A percentile compares a stretch with the other conserved stretches of the same genome.
phyloP scores from a whole-genome alignment of 2,329 filamentous ascomycete species.

The Talaromyces sp. region DNA sequence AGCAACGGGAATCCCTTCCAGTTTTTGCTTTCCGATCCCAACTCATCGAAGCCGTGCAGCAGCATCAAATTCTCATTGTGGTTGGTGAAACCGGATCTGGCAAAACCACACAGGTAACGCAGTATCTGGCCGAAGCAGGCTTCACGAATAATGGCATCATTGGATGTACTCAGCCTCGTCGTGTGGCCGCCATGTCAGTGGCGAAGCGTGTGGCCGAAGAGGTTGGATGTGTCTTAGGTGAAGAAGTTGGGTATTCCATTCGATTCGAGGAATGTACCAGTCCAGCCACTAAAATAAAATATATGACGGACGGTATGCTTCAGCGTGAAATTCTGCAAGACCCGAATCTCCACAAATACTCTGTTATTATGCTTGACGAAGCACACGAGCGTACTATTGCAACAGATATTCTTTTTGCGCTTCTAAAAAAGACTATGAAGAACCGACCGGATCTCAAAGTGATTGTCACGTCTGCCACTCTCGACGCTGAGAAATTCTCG shows the following conservation, averaged over 20 bases:
- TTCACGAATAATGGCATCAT: conserved; percentile 85
- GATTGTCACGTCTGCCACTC: conserved; percentile 92
- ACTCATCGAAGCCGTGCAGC: conserved; percentile 76
- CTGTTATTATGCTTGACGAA: conserved; percentile 96
- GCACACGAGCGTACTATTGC: conserved; percentile 96
- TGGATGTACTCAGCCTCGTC: conserved; percentile 92
- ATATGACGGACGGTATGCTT: conserved; percentile 99
- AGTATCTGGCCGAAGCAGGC: conserved; percentile 88
- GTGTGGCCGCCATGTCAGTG: conserved; percentile 96
- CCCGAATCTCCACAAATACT: conserved; percentile 81
- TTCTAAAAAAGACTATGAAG: conserved; percentile 90
- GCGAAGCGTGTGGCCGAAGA: conserved; percentile 95
- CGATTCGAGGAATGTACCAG: conserved; percentile 94
- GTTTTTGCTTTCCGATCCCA: conserved; percentile 85
- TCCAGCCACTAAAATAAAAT: conserved; percentile 88
- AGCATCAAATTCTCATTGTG: conserved; percentile 90
- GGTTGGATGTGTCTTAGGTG: conserved; percentile 82
- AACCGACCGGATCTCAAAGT: conserved; percentile 82
- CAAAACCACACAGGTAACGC: conserved; percentile 94
- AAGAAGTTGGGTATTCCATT: conserved; percentile 95
- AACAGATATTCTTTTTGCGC: conserved; percentile 88
- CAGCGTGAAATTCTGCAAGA: conserved; percentile 92
- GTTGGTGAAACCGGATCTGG: conserved; percentile 96
- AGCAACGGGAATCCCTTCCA: conserved; percentile 84
- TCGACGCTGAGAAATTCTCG: conserved; percentile 97